Conservation (phyloP, 2,329 filamentous ascomycete genomes). For the Neopestalotiopsis rosae region DNA sequence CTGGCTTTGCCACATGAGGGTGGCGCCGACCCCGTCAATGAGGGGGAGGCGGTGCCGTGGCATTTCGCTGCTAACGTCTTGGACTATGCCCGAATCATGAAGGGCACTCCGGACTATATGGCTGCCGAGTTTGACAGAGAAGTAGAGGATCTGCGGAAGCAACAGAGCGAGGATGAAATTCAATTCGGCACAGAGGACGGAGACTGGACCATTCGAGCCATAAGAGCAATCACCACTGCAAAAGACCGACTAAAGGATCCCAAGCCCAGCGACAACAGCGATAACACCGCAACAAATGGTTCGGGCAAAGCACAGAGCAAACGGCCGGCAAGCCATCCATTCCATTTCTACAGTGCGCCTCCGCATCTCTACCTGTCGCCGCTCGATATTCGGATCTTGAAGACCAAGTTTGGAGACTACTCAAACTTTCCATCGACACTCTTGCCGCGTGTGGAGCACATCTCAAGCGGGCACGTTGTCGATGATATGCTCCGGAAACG, state of each 20-base stretch:
- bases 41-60: conserved; percentile 86
- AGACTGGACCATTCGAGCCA: conserved; percentile 89
- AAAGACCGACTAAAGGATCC: conserved; percentile 73
- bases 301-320: conserved; percentile 23
- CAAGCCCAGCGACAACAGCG: conserved; percentile 23
- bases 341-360: conserved; percentile 87
- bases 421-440: conserved; percentile 83
- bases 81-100: conserved; percentile 96
- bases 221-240: conserved; percentile 73
- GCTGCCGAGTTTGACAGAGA: conserved; percentile 78
- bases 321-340: conserved; percentile 54
- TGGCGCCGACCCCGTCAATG: conserved; percentile 69
- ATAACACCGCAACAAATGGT: background rate
- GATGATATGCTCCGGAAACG: conserved; percentile 84
- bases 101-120: conserved; percentile 91
- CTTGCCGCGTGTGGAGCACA: conserved; percentile 84
- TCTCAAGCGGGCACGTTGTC: conserved; percentile 85
- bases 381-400: conserved; percentile 89
- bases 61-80: conserved; percentile 92
- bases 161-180: conserved; percentile 88
- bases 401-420: conserved; percentile 86
- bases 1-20: conserved; percentile 87
- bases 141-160: conserved; percentile 72
- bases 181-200: conserved; percentile 86
- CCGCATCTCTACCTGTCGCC: conserved; percentile 90